These are phyloP conservation scores for Euphrasia arctica DNA, from an alignment of 305 asterid species.

Conservation along the genomic window DNA sequence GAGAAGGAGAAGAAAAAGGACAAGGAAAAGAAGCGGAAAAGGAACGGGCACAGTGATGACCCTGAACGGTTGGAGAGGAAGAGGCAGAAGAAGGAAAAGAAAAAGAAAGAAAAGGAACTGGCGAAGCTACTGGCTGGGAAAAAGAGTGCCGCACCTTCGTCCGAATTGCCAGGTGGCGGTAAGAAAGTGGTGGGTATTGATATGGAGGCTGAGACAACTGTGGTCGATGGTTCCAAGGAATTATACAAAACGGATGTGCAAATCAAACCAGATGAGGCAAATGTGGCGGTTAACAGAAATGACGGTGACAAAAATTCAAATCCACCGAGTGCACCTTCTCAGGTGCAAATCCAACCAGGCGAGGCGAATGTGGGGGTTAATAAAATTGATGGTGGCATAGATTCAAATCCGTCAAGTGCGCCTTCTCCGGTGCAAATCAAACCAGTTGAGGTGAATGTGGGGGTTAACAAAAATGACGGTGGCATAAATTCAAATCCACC, in stretches of 20 bases:
- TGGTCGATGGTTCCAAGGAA: slow-evolving; percentile 22
- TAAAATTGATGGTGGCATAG: neutral
- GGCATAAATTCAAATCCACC: neutral
- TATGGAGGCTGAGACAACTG: slow-evolving; percentile 23
- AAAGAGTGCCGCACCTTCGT: slow-evolving; percentile 16
- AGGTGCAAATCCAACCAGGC: slow-evolving; percentile 28
- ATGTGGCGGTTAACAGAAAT: neutral
- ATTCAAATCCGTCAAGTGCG: neutral
- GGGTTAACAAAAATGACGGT: neutral
- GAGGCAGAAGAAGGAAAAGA: slow-evolving; percentile 86
- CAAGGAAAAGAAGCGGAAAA: slow-evolving; percentile 47
- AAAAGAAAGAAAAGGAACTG: slow-evolving; percentile 80
- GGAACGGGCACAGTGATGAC: slow-evolving; percentile 31
- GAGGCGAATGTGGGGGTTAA: slow-evolving; percentile 3
- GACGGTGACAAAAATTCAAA: slow-evolving; percentile 3
- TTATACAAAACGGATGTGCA: slow-evolving; percentile 21
- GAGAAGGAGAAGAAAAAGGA: slow-evolving; percentile 60
- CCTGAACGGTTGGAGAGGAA: slow-evolving; percentile 29
- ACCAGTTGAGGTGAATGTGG: slow-evolving; percentile 24
- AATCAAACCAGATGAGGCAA: slow-evolving; percentile 25
- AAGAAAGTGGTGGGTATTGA: slow-evolving; percentile 23
- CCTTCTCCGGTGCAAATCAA: slow-evolving; percentile 17
- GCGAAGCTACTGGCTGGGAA: slow-evolving; percentile 56
- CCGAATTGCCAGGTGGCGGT: slow-evolving; percentile 30
- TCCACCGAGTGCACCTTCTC: slow-evolving; percentile 42